Evolutionary conservation across 2,329 filamentous ascomycete genomes (phyloP), one percentile per base, ranked within the genome.

Genomic region (Fusarium hostae): DNA sequence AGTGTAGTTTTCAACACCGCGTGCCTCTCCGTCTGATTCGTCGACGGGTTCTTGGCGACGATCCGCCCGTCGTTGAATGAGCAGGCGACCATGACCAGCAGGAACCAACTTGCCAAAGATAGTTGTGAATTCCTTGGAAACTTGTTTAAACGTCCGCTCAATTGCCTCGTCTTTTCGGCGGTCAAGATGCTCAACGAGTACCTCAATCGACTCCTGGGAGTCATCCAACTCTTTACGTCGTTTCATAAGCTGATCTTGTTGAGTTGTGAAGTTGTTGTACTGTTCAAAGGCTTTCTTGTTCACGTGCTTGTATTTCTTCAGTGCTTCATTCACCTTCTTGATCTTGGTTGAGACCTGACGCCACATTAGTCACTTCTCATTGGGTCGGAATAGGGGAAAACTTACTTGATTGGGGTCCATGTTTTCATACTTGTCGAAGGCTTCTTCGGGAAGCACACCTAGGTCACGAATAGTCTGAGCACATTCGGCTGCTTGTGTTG

Each of bases 211-310:
- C 39, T 86, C 87, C 74, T 97, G 94, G 5, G 93, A 95, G 18
- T 90, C 91, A 76, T 97, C 94, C 15, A 99, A 89, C 80, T 98
- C 96, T 75, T 91, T 89, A 54, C 95, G 90, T 74, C 96, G 92
- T 78, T 93, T 92, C 54, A 93, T 92, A 22, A 99, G 86, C 26
- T 92, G 92, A 69, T 97, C 95, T 63, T 97, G 92, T 82, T 98
- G 94, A 55, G 91, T 92, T 11, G 95, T 98, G 80, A 98, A 99
- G 83, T 91, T 97, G 84, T 95, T 97, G 85, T 98, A 99, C 81
- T 99, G 96, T 82, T 99, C 97, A 79, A 98, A 97, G 0, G 96
- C 96, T 84, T 99, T 98, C 84, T 98, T 99, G 88, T 99, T 99
- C 83, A 99, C 95, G 77, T 98, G 94, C 60, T 94, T 94, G 84